phyloP scores from a whole-genome alignment of 441 rosid genomes.

The Gossypium gossypioides region DNA sequence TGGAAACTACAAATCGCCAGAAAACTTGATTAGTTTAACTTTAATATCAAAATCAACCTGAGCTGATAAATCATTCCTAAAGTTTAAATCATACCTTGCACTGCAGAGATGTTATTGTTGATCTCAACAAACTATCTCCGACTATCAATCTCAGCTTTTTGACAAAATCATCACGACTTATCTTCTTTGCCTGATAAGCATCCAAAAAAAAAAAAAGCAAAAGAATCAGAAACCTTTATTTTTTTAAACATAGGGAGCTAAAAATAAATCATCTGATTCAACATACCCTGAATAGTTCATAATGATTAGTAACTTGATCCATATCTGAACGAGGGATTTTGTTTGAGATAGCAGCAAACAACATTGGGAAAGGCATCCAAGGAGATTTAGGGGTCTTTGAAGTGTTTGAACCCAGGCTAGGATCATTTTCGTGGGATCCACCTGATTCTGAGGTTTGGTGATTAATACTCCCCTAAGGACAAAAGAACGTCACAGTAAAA shows the following conservation, averaged over 20 bases:
- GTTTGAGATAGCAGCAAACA: slow-evolving; percentile 71
- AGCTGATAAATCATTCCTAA: neutral
- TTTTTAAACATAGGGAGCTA: neutral
- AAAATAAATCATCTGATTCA: neutral
- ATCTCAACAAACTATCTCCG: slow-evolving; percentile 70
- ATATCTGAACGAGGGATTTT: slow-evolving; percentile 52
- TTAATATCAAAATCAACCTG: neutral
- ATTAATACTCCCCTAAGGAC: slow-evolving; percentile 26
- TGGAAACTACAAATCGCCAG: slow-evolving; percentile 19
- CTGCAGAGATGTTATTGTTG: slow-evolving; percentile 68
- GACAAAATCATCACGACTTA: slow-evolving; percentile 61
- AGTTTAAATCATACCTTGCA: slow-evolving; percentile 40
- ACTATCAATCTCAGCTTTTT: slow-evolving; percentile 52
- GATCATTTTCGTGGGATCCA: slow-evolving; percentile 35
- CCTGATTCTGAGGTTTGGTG: slow-evolving; percentile 26
- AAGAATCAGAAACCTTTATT: neutral
- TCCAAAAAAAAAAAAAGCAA: neutral
- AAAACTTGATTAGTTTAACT: neutral
- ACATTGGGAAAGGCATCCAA: slow-evolving; percentile 80
- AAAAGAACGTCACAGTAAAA: slow-evolving; percentile 6
- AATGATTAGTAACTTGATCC: slow-evolving; percentile 41
- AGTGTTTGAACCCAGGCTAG: slow-evolving; percentile 49
- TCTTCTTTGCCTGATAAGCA: slow-evolving; percentile 45
- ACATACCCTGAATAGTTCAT: slow-evolving; percentile 61
- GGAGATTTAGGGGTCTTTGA: slow-evolving; percentile 71